These are phyloP conservation scores for Huntiella bhutanensis DNA, from an alignment of 2,329 filamentous ascomycete genomes.

Conservation along the genomic window DNA sequence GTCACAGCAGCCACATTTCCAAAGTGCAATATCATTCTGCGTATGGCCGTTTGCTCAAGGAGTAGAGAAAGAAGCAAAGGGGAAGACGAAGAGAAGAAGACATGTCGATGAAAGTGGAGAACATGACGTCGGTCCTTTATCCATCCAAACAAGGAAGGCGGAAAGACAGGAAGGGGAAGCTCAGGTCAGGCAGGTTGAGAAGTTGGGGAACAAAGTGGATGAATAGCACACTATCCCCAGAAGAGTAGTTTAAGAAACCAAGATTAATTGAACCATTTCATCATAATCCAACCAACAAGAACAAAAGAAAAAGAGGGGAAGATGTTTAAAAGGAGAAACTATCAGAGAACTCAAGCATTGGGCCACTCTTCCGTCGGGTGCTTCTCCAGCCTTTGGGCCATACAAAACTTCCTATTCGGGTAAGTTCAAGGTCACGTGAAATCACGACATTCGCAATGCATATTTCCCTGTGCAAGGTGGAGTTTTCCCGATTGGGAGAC, in stretches of 20 bases:
- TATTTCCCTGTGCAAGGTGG: constrained; percentile 8
- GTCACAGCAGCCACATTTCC: constrained; percentile 50
- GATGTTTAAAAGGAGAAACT: too few relatives aligned
- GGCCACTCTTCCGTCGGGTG: too few relatives aligned
- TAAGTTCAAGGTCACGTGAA: constrained; percentile 10
- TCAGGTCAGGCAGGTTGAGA: background rate
- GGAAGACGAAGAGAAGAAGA: background rate
- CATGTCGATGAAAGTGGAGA: too few relatives aligned
- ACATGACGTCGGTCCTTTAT: background rate
- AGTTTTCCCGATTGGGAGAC: background rate
- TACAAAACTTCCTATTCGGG: constrained; percentile 1
- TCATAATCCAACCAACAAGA: too few relatives aligned
- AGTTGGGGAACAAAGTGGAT: constrained; percentile 8
- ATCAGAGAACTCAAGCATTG: too few relatives aligned
- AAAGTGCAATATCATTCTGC: constrained; percentile 55
- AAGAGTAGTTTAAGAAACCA: background rate
- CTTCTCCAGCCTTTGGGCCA: background rate
- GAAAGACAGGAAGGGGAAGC: constrained; percentile 4
- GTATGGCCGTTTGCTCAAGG: constrained; percentile 31
- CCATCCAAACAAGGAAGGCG: background rate
- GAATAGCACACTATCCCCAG: constrained; percentile 9
- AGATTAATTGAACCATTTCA: background rate
- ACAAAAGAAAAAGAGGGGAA: too few relatives aligned
- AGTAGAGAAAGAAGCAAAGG: constrained; percentile 15
- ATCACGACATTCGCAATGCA: constrained; percentile 9